Percentiles rank a stretch among this genome's conserved stretches.
Evolutionary conservation across 2,329 filamentous ascomycete species (phyloP).

Genomic region (Sporothrix brasiliensis): DNA sequence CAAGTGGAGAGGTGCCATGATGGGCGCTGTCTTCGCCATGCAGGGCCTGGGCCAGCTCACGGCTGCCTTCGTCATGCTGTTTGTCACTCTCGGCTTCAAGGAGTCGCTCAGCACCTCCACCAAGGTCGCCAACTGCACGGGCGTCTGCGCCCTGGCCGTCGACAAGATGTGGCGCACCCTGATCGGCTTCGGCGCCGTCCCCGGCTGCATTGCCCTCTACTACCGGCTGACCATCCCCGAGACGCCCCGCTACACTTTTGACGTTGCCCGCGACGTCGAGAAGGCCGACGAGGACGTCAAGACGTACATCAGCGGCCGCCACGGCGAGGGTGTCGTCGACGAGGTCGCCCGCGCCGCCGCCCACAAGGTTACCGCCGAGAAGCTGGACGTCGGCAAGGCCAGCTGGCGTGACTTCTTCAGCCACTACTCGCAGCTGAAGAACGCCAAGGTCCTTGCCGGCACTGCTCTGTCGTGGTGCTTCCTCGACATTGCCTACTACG

Average conservation of each 20-base stretch:
- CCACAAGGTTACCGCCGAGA: constrained; percentile 55
- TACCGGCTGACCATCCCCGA: constrained; percentile 80
- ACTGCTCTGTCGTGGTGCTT: constrained; percentile 85
- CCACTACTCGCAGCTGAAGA: constrained; percentile 72
- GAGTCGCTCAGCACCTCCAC: constrained; percentile 58
- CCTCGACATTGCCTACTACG: constrained; percentile 65
- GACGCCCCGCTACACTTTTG: constrained; percentile 85
- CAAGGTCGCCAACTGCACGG: constrained; percentile 60
- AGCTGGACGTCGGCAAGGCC: constrained; percentile 68
- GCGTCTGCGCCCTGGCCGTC: constrained; percentile 67
- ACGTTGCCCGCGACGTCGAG: constrained; percentile 73
- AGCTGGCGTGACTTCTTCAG: constrained; percentile 70
- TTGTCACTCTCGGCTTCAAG: constrained; percentile 73
- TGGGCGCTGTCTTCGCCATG: constrained; percentile 85
- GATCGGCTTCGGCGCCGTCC: constrained; percentile 79
- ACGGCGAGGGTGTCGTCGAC: constrained; percentile 62
- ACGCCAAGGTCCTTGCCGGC: constrained; percentile 62
- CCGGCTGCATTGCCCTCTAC: constrained; percentile 79
- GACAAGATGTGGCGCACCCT: constrained; percentile 88
- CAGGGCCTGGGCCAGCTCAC: constrained; percentile 80
- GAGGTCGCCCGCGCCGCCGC: constrained; percentile 65
- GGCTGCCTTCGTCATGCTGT: constrained; percentile 74
- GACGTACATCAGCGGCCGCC: constrained; percentile 70
- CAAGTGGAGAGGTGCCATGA: constrained; percentile 84
- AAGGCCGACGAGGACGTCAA: constrained; percentile 73